Evolutionary conservation across 371 early-diverging fungal species (phyloP).

Genomic region (Umbelopsis sp.): DNA sequence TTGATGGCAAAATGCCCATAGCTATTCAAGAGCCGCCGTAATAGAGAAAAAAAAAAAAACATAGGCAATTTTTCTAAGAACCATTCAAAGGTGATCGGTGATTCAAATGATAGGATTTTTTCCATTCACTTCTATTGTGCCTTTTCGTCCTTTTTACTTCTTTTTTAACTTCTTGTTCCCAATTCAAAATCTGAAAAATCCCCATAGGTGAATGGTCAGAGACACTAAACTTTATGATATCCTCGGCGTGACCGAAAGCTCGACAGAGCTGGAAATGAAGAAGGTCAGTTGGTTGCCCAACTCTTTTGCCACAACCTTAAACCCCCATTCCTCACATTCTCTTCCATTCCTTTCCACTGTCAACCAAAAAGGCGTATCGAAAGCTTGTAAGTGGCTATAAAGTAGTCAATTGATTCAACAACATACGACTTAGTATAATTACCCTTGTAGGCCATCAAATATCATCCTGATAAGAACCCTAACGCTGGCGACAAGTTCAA

Average conservation of each 20-base stretch:
- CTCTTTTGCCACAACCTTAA: background rate
- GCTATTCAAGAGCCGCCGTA: no score
- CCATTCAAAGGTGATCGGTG: background rate
- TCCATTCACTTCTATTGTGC: background rate
- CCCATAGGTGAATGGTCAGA: conserved; percentile 15
- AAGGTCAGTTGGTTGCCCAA: conserved; percentile 36
- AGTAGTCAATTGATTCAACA: background rate
- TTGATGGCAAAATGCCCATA: no score
- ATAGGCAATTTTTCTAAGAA: no score
- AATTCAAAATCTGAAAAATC: background rate
- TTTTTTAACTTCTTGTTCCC: background rate
- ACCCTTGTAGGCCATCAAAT: conserved; percentile 69
- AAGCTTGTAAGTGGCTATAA: conserved; percentile 51
- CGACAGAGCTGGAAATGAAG: conserved; percentile 78
- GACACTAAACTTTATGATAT: conserved; percentile 75
- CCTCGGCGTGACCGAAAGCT: conserved; percentile 75
- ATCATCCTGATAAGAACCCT: conserved; percentile 84
- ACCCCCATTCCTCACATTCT: background rate
- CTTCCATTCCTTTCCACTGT: background rate
- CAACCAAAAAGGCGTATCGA: conserved; percentile 68
- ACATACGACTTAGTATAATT: background rate
- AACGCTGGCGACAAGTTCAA: conserved; percentile 20
- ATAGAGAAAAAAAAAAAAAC: no score
- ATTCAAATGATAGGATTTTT: background rate
- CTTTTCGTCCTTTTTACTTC: background rate